Percentiles rank a stretch among this genome's conserved stretches.
Conservation (phyloP, 257 asterid genomes). For the Solanum bulbocastanum region DNA sequence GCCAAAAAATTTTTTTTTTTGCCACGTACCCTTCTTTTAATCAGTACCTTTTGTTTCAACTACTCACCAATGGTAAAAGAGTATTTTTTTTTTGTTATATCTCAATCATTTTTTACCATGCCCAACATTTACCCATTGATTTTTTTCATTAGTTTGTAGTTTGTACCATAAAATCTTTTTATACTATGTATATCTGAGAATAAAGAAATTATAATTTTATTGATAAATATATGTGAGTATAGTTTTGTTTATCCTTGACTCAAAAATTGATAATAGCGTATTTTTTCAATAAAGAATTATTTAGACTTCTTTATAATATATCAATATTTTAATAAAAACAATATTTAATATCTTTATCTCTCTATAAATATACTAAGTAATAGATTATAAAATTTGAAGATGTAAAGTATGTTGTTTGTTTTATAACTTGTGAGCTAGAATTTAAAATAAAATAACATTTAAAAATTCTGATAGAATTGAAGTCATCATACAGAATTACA, state of each 20-base stretch:
- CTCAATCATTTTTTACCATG: not conserved
- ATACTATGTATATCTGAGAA: too few species aligned
- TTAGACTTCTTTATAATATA: too few species aligned
- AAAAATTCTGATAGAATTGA: too few species aligned
- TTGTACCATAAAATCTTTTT: not conserved
- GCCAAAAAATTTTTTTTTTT: too few species aligned
- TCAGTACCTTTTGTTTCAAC: not conserved
- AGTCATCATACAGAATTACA: too few species aligned
- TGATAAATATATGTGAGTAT: not conserved
- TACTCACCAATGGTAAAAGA: not conserved
- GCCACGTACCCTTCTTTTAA: not conserved
- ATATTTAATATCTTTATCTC: too few species aligned
- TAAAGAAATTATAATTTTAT: not conserved
- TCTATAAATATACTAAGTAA: too few species aligned
- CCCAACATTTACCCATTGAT: not conserved
- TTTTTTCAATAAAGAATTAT: fast-evolving
- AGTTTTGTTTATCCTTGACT: not conserved
- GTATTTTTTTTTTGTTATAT: not conserved
- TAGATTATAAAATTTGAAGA: too few species aligned
- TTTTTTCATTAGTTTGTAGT: not conserved
- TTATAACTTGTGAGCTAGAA: too few species aligned
- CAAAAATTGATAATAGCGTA: not conserved
- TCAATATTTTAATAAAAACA: too few species aligned
- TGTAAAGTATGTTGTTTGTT: too few species aligned
- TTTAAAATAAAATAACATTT: too few species aligned